These are phyloP conservation scores for Rutstroemia sp. DNA, from an alignment of 2,329 filamentous ascomycete species.

Conservation along the genomic window DNA sequence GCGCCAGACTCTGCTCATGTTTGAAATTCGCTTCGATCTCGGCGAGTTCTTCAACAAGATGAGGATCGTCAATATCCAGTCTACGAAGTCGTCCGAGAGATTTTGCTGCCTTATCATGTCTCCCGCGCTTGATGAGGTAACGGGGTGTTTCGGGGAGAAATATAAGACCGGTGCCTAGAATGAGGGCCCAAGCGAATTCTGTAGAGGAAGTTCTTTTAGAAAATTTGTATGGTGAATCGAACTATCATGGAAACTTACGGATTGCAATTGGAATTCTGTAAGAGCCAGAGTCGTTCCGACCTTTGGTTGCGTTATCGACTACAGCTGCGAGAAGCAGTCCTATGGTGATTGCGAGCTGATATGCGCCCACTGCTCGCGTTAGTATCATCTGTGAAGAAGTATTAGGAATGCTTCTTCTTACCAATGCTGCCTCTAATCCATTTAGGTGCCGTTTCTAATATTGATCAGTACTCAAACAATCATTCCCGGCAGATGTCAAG, in stretches of 20 bases:
- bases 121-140: conserved; percentile 31
- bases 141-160: conserved; percentile 31
- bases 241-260: conserved; percentile 28
- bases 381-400: neutral
- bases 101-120: conserved; percentile 37
- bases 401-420: neutral
- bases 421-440: conserved; percentile 6
- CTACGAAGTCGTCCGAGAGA: conserved; percentile 61
- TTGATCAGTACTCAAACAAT: neutral
- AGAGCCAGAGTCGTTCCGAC: conserved; percentile 51
- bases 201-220: neutral
- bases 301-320: conserved; percentile 63
- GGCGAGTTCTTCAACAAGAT: neutral
- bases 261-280: conserved; percentile 77
- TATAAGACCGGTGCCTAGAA: conserved; percentile 7
- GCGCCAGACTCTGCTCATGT: neutral
- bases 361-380: conserved; percentile 36
- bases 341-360: conserved; percentile 77
- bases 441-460: conserved; percentile 5
- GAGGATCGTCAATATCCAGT: conserved; percentile 43
- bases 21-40: conserved; percentile 3
- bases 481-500: no score
- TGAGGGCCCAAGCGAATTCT: conserved; percentile 61
- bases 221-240: neutral
- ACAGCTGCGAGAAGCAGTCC: conserved; percentile 70